Evolutionary conservation across 2,329 filamentous ascomycete genomes (phyloP).

Genomic region (Trichoderma afroharzianum): DNA sequence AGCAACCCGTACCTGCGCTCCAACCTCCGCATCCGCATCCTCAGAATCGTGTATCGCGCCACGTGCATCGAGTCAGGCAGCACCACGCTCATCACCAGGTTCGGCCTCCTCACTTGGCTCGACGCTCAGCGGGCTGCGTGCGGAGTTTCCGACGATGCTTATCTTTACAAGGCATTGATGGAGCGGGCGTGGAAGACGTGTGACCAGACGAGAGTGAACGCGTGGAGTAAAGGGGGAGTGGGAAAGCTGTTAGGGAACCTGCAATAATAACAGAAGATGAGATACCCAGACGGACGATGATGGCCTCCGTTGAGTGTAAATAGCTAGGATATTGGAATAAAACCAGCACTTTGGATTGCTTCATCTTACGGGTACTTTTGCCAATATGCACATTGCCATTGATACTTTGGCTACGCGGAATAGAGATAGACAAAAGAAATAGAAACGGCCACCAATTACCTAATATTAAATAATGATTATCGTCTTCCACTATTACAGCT

Average conservation of each 20-base stretch:
- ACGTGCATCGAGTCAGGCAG: constrained; percentile 67
- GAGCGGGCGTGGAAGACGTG: constrained; percentile 60
- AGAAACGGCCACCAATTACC: neutral
- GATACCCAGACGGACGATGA: neutral
- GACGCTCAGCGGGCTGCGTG: constrained; percentile 54
- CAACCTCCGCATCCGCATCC: constrained; percentile 56
- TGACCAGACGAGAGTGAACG: constrained; percentile 60
- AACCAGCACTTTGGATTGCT: neutral
- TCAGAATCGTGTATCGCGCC: constrained; percentile 63
- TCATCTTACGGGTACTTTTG: neutral
- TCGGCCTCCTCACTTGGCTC: constrained; percentile 72
- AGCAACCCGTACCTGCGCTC: constrained; percentile 61
- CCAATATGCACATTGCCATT: neutral
- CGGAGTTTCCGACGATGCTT: constrained; percentile 39
- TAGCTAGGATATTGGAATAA: neutral
- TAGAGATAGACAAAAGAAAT: neutral
- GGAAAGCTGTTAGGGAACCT: constrained; percentile 27
- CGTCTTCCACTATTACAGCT: neutral
- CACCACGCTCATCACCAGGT: constrained; percentile 75
- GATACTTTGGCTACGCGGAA: neutral
- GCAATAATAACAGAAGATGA: neutral
- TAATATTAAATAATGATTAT: neutral
- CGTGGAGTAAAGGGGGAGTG: constrained; percentile 61
- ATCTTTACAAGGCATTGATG: constrained; percentile 53
- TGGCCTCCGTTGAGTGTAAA: neutral